A percentile compares a stretch with the other conserved stretches of the same genome.
These are phyloP conservation scores for Aspergillus pseudoglaucus DNA, from an alignment of 2,329 filamentous ascomycete species.

Conservation along the genomic window DNA sequence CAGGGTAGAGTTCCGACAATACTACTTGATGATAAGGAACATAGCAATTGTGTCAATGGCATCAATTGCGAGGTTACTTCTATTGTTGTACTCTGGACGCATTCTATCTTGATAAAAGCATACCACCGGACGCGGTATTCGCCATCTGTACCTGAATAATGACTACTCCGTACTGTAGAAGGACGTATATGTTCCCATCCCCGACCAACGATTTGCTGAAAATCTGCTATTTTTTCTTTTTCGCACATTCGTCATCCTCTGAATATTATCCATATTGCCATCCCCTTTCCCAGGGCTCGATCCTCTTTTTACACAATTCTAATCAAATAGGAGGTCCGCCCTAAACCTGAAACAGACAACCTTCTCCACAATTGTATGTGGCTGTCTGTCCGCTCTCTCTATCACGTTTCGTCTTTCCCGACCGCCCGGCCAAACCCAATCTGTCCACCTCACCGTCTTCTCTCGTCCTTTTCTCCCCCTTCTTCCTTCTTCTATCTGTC, in stretches of 20 bases:
- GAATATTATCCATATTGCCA: neutral
- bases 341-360: slow-evolving; percentile 32
- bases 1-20: neutral
- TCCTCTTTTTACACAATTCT: neutral
- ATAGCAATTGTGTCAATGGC: neutral
- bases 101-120: too few species aligned
- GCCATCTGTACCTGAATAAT: too few species aligned
- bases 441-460: slow-evolving; percentile 18
- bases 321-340: slow-evolving; percentile 3
- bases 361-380: slow-evolving; percentile 18
- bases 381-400: slow-evolving; percentile 4
- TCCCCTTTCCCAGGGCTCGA: slow-evolving; percentile 14
- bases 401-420: slow-evolving; percentile 19
- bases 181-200: too few species aligned
- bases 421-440: slow-evolving; percentile 14
- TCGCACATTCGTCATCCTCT: too few species aligned
- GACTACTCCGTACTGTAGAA: too few species aligned
- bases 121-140: too few species aligned
- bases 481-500: slow-evolving; percentile 13
- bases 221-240: too few species aligned
- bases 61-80: too few species aligned
- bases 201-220: too few species aligned
- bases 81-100: too few species aligned
- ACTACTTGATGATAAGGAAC: neutral
- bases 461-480: slow-evolving; percentile 6